These are phyloP conservation scores for Fusarium musae DNA, from an alignment of 2,329 filamentous ascomycete genomes.

Conservation along the genomic window DNA sequence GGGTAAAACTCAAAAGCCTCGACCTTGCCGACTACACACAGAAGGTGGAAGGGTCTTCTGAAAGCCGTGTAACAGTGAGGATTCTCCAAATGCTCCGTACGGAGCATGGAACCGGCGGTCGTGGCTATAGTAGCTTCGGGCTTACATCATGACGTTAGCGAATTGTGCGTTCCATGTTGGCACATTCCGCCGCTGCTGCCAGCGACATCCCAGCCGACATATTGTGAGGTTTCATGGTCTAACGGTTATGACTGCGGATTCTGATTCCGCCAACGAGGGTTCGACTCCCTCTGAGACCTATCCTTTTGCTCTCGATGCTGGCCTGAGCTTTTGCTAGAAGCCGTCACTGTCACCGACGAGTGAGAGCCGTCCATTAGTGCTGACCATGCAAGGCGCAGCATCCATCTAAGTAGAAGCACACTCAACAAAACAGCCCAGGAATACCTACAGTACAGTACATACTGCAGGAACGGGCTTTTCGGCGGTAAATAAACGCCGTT, in stretches of 20 bases:
- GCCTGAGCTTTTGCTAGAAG: not conserved
- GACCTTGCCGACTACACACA: not conserved
- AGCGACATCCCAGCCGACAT: not conserved
- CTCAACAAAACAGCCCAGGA: not conserved
- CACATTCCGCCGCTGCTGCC: not conserved
- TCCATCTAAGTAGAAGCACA: not conserved
- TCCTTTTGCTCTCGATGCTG: not conserved
- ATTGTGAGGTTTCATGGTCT: not conserved
- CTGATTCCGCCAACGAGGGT: not conserved
- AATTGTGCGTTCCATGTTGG: not conserved
- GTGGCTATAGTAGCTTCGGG: not conserved
- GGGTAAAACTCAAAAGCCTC: not conserved
- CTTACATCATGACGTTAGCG: too few relatives aligned
- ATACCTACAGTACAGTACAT: not conserved
- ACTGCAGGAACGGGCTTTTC: conserved; percentile 2
- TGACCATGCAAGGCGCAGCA: not conserved
- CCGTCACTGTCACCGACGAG: not conserved
- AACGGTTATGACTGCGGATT: not conserved
- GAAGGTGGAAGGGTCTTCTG: not conserved
- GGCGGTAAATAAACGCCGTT: not conserved
- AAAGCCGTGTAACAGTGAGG: not conserved
- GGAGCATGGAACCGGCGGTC: not conserved
- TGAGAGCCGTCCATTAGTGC: not conserved
- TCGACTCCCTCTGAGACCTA: not conserved
- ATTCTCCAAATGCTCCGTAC: not conserved